Percentiles rank a stretch among this genome's conserved stretches.
These are phyloP conservation scores for Rhodotorula diobovata DNA, from an alignment of 768 basidiomycete species.

Conservation along the genomic window DNA sequence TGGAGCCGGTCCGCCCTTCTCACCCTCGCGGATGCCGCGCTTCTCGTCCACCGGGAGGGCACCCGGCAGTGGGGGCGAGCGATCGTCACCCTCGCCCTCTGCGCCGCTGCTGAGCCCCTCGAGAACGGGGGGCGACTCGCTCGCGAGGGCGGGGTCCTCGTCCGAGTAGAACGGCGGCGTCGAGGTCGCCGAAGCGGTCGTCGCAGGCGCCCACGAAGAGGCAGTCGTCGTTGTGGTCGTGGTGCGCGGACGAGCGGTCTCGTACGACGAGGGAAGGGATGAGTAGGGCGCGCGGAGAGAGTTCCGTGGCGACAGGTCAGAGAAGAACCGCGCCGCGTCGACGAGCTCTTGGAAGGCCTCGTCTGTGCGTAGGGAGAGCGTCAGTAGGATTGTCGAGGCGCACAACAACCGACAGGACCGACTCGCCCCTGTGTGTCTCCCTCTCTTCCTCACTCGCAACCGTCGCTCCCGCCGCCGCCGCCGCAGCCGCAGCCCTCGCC, in stretches of 20 bases:
- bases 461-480: background rate
- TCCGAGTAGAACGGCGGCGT: slow-evolving; percentile 47
- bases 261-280: background rate
- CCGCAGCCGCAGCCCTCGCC: slow-evolving; percentile 4
- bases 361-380: background rate
- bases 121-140: slow-evolving; percentile 20
- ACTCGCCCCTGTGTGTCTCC: slow-evolving; percentile 12
- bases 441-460: background rate
- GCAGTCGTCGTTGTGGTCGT: background rate
- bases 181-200: background rate
- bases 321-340: slow-evolving; percentile 70
- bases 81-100: background rate
- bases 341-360: slow-evolving; percentile 52
- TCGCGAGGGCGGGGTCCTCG: slow-evolving; percentile 42
- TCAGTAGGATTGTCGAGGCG: background rate
- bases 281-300: slow-evolving; percentile 50
- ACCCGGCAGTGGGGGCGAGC: background rate
- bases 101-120: slow-evolving; percentile 17
- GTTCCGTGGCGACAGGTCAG: slow-evolving; percentile 70
- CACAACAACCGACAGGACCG: background rate
- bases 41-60: background rate
- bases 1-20: background rate
- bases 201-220: background rate
- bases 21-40: background rate
- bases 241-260: slow-evolving; percentile 49